These are phyloP conservation scores for Durio zibethinus DNA, from an alignment of 345 rosid genomes.

Conservation along the genomic window DNA sequence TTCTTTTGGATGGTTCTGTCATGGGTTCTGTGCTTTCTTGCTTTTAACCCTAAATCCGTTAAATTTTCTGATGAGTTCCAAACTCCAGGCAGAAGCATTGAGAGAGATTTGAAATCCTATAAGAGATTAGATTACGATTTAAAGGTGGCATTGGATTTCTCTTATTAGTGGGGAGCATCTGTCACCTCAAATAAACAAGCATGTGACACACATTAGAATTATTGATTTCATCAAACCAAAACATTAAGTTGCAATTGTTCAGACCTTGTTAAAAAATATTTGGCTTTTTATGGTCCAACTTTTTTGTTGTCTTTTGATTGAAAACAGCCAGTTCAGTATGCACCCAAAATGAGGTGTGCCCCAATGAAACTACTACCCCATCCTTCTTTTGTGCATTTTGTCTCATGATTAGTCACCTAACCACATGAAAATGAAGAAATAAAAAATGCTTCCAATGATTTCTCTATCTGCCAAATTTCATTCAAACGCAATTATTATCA, in stretches of 20 bases:
- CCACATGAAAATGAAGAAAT: constrained; percentile 27
- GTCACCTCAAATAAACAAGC: constrained; percentile 4
- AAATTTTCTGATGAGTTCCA: background rate
- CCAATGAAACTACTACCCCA: background rate
- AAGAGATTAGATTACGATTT: background rate
- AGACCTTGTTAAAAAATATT: constrained; percentile 15
- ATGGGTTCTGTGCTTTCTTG: constrained; percentile 14
- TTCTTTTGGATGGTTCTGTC: constrained; percentile 11
- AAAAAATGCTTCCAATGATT: constrained; percentile 22
- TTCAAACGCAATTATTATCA: constrained; percentile 24
- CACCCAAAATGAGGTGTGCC: constrained; percentile 6
- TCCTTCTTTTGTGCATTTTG: constrained; percentile 23
- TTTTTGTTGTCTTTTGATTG: constrained; percentile 19
- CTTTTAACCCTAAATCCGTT: background rate
- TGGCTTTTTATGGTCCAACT: constrained; percentile 23
- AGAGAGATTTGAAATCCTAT: constrained; percentile 3
- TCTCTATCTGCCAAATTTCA: background rate
- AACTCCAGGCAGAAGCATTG: background rate
- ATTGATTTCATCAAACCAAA: constrained; percentile 10
- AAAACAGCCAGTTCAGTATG: background rate
- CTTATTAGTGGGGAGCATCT: constrained; percentile 11
- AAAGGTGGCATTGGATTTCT: background rate
- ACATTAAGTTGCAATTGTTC: background rate
- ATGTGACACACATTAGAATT: constrained; percentile 27
- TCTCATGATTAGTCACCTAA: constrained; percentile 42